phyloP scores from a whole-genome alignment of 192 early-diverging fungal genomes.

The Gaertneriomyces sp. region DNA sequence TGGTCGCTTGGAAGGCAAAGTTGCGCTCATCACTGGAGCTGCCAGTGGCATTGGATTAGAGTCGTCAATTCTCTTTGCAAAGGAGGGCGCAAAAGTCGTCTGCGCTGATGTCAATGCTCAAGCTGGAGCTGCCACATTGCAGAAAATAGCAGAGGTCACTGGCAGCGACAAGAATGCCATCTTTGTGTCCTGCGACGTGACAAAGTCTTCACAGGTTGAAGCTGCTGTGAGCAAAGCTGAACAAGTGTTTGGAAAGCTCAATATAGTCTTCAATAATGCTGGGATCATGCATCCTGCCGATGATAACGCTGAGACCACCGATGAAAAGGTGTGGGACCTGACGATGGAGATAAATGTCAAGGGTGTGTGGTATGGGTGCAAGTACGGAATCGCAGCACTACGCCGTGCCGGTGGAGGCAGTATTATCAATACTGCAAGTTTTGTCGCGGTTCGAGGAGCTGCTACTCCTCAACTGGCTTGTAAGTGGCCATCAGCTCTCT shows the following conservation, averaged over 20 bases:
- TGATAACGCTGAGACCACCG: constrained; percentile 72
- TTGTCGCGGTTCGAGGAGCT: constrained; percentile 72
- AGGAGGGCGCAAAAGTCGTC: constrained; percentile 74
- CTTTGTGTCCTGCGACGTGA: constrained; percentile 65
- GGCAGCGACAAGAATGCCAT: constrained; percentile 47
- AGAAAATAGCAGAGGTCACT: constrained; percentile 48
- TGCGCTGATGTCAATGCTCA: constrained; percentile 70
- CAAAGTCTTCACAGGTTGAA: constrained; percentile 69
- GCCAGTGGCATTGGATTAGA: constrained; percentile 82
- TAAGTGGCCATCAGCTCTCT: constrained; percentile 29
- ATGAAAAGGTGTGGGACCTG: constrained; percentile 74
- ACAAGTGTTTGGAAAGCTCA: constrained; percentile 68
- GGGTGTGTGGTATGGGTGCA: constrained; percentile 86
- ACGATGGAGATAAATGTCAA: constrained; percentile 81
- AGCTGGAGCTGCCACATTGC: constrained; percentile 51
- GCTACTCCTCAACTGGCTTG: constrained; percentile 83
- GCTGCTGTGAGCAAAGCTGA: constrained; percentile 63
- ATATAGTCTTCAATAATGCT: constrained; percentile 83
- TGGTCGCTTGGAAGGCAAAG: constrained; percentile 62
- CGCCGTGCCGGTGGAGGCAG: constrained; percentile 67
- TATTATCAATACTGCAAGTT: constrained; percentile 83
- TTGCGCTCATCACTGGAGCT: constrained; percentile 81
- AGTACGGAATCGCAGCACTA: constrained; percentile 74
- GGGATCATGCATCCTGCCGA: constrained; percentile 80
- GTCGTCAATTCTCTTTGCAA: constrained; percentile 68